Base-by-base conservation (phyloP, 208 protist genomes). In the Trypanosoma rangeli region DNA sequence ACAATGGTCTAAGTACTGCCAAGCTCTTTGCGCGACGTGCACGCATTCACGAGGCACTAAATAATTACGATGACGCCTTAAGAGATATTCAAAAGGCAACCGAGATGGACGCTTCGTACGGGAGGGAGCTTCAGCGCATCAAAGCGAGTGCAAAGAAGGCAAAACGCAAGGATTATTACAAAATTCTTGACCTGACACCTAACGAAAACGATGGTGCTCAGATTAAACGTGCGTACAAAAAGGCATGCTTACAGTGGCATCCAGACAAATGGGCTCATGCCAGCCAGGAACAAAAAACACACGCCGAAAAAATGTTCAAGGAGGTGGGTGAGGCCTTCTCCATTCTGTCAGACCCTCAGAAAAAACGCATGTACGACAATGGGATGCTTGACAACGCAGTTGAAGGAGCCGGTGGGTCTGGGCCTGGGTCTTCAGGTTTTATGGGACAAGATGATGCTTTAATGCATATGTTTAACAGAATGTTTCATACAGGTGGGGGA, bases 111-210 rank as follows among this genome's bases (percentile, higher is more conserved):
- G 22, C 52, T 12, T 78, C 67, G 20, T 94, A 95, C 46, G 75
- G 83, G 49, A 65, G 46, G 2, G 80, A 95, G 68, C 60, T 94
- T 42, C 77, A 79, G 26, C 79, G 86, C 33, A 68, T 92, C 10
- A 89, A 93, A 64, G 65, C 53, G 42, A 80, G 78, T 5, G 75
- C 80, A 13, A 93, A 90, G 67, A 80, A 72, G 54, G 80, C 87
- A 18, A 92, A 88, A 60, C 74, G 89, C 29, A 95, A 97, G 80
- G 83, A 97, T 63, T 97, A 95, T 80, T 97, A 98, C 71, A 95
- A 97, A 78, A 86, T 86, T 24, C 78, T 98, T 37, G 88, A 78
- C 12, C 68, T 98, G 24, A 33, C 73, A 3, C 74, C 70, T 31
- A 81, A 89, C 61, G 73, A 73, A 54, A 68, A 74, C 12, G 44